These are phyloP conservation scores for Boletus coccyginus DNA, from an alignment of 768 basidiomycete genomes.

Conservation along the genomic window DNA sequence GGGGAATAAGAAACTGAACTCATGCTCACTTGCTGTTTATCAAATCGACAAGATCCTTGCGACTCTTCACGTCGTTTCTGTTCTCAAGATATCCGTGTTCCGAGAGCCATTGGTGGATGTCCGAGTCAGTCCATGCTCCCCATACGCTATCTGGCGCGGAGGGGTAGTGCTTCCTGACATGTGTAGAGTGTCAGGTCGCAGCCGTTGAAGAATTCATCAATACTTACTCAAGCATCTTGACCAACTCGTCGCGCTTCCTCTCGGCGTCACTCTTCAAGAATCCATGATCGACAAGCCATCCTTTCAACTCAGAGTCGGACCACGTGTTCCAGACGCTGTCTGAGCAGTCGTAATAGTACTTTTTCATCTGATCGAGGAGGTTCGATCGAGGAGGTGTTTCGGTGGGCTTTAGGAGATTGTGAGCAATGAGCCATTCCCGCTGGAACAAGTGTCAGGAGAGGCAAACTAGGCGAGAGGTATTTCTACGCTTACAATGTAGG, in stretches of 20 bases:
- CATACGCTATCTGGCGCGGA: constrained; percentile 59
- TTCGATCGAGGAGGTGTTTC: constrained; percentile 51
- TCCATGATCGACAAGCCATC: constrained; percentile 76
- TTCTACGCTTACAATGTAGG: constrained; percentile 59
- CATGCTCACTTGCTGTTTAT: constrained; percentile 64
- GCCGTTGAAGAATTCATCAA: background rate
- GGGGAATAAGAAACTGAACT: rapidly evolving
- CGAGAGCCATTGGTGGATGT: constrained; percentile 70
- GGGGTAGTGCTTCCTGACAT: constrained; percentile 61
- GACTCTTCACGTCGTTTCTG: constrained; percentile 52
- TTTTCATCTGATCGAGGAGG: constrained; percentile 64
- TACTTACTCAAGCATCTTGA: constrained; percentile 64
- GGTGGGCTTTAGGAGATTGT: constrained; percentile 66
- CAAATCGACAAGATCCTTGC: constrained; percentile 72
- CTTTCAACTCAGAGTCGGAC: constrained; percentile 73
- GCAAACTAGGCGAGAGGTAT: background rate
- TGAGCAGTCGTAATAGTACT: constrained; percentile 66
- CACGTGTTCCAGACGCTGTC: constrained; percentile 64
- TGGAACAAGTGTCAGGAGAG: constrained; percentile 25
- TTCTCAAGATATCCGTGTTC: constrained; percentile 62
- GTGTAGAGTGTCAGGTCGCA: background rate
- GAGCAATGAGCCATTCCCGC: constrained; percentile 82
- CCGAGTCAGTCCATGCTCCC: constrained; percentile 69
- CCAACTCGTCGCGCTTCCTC: constrained; percentile 69
- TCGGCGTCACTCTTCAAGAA: constrained; percentile 71